Conservation (phyloP, 805 yeast genomes). For the Ogataea ganodermae region DNA sequence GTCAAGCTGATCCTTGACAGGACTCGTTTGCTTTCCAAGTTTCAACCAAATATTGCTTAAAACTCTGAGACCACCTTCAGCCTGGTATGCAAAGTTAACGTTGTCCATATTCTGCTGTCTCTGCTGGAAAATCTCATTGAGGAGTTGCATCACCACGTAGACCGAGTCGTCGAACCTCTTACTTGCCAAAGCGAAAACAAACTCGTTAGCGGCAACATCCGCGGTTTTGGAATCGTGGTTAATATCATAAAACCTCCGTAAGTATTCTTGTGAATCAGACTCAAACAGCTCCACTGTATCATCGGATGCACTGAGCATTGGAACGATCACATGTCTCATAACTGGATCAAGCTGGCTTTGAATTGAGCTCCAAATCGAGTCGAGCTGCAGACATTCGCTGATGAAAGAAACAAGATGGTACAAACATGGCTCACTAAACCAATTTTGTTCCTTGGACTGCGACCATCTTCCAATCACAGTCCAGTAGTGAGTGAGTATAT, state of each 20-base stretch:
- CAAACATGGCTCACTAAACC: conserved; percentile 66
- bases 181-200: conserved; percentile 27
- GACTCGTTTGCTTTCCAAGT: conserved; percentile 51
- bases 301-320: conserved; percentile 69
- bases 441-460: conserved; percentile 40
- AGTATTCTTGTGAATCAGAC: conserved; percentile 85
- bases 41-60: conserved; percentile 66
- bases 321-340: conserved; percentile 72
- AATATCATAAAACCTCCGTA: conserved; percentile 67
- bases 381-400: conserved; percentile 55
- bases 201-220: conserved; percentile 52
- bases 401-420: conserved; percentile 64
- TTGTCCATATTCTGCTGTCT: conserved; percentile 33
- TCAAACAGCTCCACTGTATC: conserved; percentile 74
- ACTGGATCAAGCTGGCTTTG: conserved; percentile 66
- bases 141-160: conserved; percentile 53
- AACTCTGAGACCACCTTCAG: conserved; percentile 76
- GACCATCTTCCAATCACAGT: conserved; percentile 73
- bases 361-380: conserved; percentile 62
- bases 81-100: conserved; percentile 50
- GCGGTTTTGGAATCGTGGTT: conserved; percentile 49
- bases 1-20: conserved; percentile 62
- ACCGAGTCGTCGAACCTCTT: conserved; percentile 42
- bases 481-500: conserved; percentile 60
- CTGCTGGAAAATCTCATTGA: conserved; percentile 47